phyloP scores from a whole-genome alignment of 305 asterid genomes.

The Plantago rigida region DNA sequence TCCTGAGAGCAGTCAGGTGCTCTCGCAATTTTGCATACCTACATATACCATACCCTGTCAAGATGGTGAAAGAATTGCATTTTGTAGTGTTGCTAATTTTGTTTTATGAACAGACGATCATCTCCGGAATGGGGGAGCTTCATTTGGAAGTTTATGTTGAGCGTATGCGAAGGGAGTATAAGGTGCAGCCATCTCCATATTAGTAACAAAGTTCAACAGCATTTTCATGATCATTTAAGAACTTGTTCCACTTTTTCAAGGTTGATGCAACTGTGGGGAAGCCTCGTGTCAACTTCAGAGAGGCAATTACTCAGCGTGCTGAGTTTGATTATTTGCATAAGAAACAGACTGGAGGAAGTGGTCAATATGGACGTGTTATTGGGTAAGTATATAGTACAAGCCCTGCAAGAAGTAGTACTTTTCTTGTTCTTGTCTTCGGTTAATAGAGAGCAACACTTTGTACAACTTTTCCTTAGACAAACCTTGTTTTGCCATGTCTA shows the following conservation, averaged over 20 bases:
- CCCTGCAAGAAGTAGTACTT: neutral
- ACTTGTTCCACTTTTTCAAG: conserved; percentile 35
- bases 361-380: conserved; percentile 91
- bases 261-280: conserved; percentile 89
- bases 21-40: conserved; percentile 15
- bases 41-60: neutral
- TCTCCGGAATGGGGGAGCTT: conserved; percentile 98
- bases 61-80: conserved; percentile 11
- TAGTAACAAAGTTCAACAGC: conserved; percentile 16
- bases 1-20: conserved; percentile 89
- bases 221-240: conserved; percentile 13
- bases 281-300: conserved; percentile 97
- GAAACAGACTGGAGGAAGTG: conserved; percentile 98
- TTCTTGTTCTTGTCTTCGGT: neutral
- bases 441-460: conserved; percentile 1
- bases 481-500: no score
- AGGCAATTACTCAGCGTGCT: conserved; percentile 84
- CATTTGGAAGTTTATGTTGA: conserved; percentile 94
- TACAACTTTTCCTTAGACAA: no score
- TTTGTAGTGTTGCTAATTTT: conserved; percentile 24
- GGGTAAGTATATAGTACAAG: conserved; percentile 48
- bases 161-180: conserved; percentile 92
- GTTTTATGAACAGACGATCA: conserved; percentile 72
- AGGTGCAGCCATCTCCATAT: conserved; percentile 41
- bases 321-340: conserved; percentile 91